These are phyloP conservation scores for Solanum megistacrolobum DNA, from an alignment of 257 asterid species.

Conservation along the genomic window DNA sequence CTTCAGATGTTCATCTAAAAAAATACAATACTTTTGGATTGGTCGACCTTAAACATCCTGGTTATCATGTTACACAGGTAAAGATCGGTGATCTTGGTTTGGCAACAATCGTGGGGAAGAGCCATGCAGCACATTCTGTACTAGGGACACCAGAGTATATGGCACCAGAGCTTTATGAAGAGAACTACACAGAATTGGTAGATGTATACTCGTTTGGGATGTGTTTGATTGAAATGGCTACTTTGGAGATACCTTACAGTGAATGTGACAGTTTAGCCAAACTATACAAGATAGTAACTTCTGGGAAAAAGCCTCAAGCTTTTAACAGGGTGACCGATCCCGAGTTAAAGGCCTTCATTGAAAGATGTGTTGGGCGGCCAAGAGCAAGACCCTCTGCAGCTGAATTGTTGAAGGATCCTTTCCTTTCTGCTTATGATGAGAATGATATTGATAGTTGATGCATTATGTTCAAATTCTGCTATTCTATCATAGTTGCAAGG, in stretches of 20 bases:
- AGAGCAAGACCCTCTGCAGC: slow-evolving; percentile 18
- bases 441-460: background rate
- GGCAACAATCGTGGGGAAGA: slow-evolving; percentile 21
- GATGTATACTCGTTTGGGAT: slow-evolving; percentile 20
- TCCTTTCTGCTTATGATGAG: slow-evolving; percentile 11
- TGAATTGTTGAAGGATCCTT: slow-evolving; percentile 13
- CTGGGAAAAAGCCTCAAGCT: slow-evolving; percentile 14
- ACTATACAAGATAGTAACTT: slow-evolving; percentile 17
- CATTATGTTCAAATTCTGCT: background rate
- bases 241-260: slow-evolving; percentile 13
- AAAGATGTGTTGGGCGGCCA: slow-evolving; percentile 11
- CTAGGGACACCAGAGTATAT: slow-evolving; percentile 18
- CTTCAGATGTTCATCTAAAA: background rate
- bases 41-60: background rate
- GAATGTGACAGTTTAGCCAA: slow-evolving; percentile 17
- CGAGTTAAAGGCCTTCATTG: slow-evolving; percentile 18
- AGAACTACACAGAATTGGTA: slow-evolving; percentile 19
- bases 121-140: slow-evolving; percentile 16
- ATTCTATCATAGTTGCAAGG: background rate
- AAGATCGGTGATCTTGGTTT: slow-evolving; percentile 22
- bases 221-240: slow-evolving; percentile 23
- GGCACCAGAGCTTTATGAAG: slow-evolving; percentile 28
- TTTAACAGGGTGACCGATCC: slow-evolving; percentile 8
- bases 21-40: background rate
- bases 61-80: slow-evolving; percentile 6